Evolutionary conservation across 164 flowering plant species (phyloP).

Genomic region (Tinospora cordifolia): DNA sequence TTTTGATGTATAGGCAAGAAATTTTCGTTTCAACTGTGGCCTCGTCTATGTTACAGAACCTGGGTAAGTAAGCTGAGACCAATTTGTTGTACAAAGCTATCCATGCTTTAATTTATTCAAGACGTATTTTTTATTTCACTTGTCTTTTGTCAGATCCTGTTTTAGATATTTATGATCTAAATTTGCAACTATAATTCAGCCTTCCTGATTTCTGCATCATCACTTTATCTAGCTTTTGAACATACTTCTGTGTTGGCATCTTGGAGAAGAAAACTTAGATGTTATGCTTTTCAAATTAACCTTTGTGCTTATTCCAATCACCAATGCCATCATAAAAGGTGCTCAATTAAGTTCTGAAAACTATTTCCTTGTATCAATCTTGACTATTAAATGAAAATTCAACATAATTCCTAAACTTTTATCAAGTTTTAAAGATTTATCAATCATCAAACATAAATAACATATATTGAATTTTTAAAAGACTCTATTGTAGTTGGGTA

Average conservation of each 20-base stretch:
- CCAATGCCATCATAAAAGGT: background rate
- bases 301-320: background rate
- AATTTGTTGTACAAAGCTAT: background rate
- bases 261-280: background rate
- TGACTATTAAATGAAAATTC: too few relatives aligned
- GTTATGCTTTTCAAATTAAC: background rate
- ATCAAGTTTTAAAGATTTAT: too few relatives aligned
- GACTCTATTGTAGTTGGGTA: too few relatives aligned
- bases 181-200: background rate
- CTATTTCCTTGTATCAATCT: background rate
- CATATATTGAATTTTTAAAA: too few relatives aligned
- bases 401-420: too few relatives aligned
- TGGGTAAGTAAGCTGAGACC: constrained; percentile 43
- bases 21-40: constrained; percentile 86
- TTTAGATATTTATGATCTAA: background rate
- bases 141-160: background rate
- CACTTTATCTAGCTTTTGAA: background rate
- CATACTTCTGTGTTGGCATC: background rate
- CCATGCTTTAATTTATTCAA: background rate
- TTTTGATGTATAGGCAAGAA: constrained; percentile 62
- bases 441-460: too few relatives aligned
- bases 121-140: background rate
- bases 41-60: constrained; percentile 86
- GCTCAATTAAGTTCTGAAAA: background rate
- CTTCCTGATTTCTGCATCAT: background rate